Evolutionary conservation across 176 grass and related monocot genomes (phyloP).

Genomic region (Panicum miliaceum): DNA sequence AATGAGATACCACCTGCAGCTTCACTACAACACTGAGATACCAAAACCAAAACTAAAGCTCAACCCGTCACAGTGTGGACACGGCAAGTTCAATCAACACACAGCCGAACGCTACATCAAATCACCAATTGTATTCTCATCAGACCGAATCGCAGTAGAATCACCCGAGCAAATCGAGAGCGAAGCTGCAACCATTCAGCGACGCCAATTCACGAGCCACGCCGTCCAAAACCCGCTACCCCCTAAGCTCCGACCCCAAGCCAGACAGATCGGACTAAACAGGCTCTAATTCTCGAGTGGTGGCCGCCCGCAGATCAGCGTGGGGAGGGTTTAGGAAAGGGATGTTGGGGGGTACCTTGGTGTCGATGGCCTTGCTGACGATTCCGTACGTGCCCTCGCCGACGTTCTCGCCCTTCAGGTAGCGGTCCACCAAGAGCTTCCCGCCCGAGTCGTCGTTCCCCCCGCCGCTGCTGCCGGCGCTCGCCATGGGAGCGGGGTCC

Average conservation of each 20-base stretch:
- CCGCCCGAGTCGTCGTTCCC: constrained; percentile 53
- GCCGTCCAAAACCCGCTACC: neutral
- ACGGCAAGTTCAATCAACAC: neutral
- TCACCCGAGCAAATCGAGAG: neutral
- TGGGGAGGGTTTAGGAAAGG: constrained; percentile 19
- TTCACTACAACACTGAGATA: neutral
- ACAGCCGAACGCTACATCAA: constrained; percentile 5
- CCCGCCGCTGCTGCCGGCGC: constrained; percentile 47
- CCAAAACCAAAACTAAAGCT: neutral
- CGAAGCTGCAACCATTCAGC: neutral
- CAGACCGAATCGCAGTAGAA: neutral
- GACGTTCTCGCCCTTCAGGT: constrained; percentile 82
- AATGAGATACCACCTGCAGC: neutral
- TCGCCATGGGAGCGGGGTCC: constrained; percentile 41
- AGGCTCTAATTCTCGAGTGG: constrained; percentile 1
- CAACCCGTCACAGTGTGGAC: constrained; percentile 1
- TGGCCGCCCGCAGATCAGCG: constrained; percentile 39
- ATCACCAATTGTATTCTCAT: neutral
- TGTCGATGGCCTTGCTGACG: constrained; percentile 95
- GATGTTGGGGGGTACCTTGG: constrained; percentile 49
- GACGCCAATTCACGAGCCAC: constrained; percentile 23
- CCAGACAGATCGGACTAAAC: neutral
- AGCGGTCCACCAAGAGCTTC: constrained; percentile 81
- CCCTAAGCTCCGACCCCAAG: constrained; percentile 33
- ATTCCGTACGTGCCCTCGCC: constrained; percentile 94